Evolutionary conservation across 768 basidiomycete species (phyloP).

Genomic region (Trichaptum fuscoviolaceum): DNA sequence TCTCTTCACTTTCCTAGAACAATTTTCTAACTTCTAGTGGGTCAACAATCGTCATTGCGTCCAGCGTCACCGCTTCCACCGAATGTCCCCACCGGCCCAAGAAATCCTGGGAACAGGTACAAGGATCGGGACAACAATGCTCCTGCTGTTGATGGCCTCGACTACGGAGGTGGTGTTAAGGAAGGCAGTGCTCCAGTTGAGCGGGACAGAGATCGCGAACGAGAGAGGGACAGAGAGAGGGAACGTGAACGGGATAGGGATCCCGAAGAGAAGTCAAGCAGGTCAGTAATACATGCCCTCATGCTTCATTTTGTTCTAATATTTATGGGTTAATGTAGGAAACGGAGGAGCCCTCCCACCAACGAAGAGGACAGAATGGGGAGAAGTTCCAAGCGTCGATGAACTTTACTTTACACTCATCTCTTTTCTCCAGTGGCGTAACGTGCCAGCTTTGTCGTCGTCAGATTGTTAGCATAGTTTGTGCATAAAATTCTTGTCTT

Average conservation of each 20-base stretch:
- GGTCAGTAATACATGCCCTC: slow-evolving; percentile 8
- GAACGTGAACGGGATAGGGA: slow-evolving; percentile 66
- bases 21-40: slow-evolving; percentile 15
- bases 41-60: slow-evolving; percentile 53
- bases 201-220: slow-evolving; percentile 31
- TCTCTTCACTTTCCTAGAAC: slow-evolving; percentile 12
- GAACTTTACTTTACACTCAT: neutral
- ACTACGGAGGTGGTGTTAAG: slow-evolving; percentile 60
- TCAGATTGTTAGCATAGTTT: neutral
- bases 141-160: slow-evolving; percentile 82
- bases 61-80: slow-evolving; percentile 84
- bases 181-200: slow-evolving; percentile 15
- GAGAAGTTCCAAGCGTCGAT: neutral
- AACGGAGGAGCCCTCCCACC: slow-evolving; percentile 69
- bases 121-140: slow-evolving; percentile 85
- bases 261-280: slow-evolving; percentile 51
- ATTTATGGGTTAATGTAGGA: slow-evolving; percentile 35
- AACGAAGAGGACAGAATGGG: slow-evolving; percentile 51
- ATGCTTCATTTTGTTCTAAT: slow-evolving; percentile 1
- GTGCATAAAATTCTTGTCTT: neutral
- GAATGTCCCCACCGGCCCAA: slow-evolving; percentile 81
- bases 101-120: slow-evolving; percentile 79
- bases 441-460: neutral
- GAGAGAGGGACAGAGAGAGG: slow-evolving; percentile 34
- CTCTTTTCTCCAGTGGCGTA: neutral